A percentile compares a stretch with the other conserved stretches of the same genome.
These are phyloP conservation scores for Gamsiella multidivaricata DNA, from an alignment of 192 early-diverging fungal genomes.

Conservation along the genomic window DNA sequence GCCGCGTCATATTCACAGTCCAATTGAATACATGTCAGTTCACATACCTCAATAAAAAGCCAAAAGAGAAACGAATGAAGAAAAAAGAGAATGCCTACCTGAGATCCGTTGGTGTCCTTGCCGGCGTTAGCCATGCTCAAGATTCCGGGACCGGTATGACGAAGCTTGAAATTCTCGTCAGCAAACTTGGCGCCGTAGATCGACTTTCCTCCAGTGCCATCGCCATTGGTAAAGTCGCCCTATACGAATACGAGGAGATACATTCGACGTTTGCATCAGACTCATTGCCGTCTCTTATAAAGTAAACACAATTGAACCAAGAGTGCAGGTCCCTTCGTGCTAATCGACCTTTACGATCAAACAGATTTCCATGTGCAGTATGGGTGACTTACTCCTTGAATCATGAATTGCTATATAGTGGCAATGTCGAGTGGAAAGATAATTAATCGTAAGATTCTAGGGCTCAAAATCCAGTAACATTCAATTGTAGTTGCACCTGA, in stretches of 20 bases:
- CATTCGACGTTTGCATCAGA: too few species aligned
- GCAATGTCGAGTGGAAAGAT: background rate
- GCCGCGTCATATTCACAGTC: too few species aligned
- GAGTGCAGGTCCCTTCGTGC: background rate
- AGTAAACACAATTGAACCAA: background rate
- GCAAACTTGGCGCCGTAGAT: slow-evolving; percentile 82
- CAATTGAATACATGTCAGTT: too few species aligned
- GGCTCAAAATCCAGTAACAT: background rate
- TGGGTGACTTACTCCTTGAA: slow-evolving; percentile 58
- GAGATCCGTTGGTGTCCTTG: slow-evolving; percentile 84
- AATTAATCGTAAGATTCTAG: too few species aligned
- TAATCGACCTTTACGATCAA: too few species aligned
- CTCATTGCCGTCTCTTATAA: too few species aligned
- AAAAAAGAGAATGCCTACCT: slow-evolving; percentile 44
- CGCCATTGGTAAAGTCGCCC: slow-evolving; percentile 74
- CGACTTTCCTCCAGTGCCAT: slow-evolving; percentile 83
- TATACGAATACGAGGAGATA: slow-evolving; percentile 60
- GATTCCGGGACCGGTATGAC: slow-evolving; percentile 82
- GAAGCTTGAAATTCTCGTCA: slow-evolving; percentile 90
- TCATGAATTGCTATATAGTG: slow-evolving; percentile 59
- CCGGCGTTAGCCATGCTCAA: slow-evolving; percentile 87
- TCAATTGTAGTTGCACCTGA: background rate
- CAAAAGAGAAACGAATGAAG: background rate
- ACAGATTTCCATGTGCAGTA: too few species aligned
- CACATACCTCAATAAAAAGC: background rate